A percentile compares a stretch with the other conserved stretches of the same genome.
These are phyloP conservation scores for Pythium aquatile DNA, from an alignment of 352 stramenopile genomes.

Conservation along the genomic window DNA sequence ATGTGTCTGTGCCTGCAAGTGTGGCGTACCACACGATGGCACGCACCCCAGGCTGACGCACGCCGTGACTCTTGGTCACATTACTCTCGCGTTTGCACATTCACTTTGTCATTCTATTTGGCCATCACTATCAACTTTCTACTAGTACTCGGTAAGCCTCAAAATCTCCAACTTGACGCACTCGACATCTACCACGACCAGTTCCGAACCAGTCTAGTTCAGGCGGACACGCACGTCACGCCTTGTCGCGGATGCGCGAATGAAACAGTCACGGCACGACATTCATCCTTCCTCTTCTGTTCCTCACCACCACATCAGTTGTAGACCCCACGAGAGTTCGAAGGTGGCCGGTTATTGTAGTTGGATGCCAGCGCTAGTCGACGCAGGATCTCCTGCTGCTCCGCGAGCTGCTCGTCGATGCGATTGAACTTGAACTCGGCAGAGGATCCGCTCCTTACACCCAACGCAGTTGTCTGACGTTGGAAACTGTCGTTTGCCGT, in stretches of 20 bases:
- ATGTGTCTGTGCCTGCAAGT: not conserved
- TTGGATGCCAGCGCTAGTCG: slow-evolving; percentile 25
- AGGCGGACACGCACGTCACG: not conserved
- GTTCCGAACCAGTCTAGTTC: not conserved
- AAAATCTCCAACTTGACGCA: no score
- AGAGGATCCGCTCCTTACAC: not conserved
- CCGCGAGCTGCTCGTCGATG: slow-evolving; percentile 29
- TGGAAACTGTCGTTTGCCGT: not conserved
- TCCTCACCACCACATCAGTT: not conserved
- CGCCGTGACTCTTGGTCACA: not conserved
- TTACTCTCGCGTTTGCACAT: not conserved
- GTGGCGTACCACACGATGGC: not conserved
- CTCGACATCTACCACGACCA: no score
- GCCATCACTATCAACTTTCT: no score
- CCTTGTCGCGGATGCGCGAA: not conserved
- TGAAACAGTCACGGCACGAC: not conserved
- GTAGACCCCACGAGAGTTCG: not conserved
- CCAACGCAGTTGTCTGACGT: not conserved
- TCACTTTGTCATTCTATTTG: slow-evolving; percentile 4
- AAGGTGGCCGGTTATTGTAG: not conserved
- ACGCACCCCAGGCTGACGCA: not conserved
- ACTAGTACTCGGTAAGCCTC: no score
- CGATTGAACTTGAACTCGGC: slow-evolving; percentile 13
- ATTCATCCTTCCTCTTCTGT: not conserved
- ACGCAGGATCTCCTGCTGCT: slow-evolving; percentile 34